Evolutionary conservation across 2,329 filamentous ascomycete species (phyloP).

Genomic region (Sarocladium oryzae): DNA sequence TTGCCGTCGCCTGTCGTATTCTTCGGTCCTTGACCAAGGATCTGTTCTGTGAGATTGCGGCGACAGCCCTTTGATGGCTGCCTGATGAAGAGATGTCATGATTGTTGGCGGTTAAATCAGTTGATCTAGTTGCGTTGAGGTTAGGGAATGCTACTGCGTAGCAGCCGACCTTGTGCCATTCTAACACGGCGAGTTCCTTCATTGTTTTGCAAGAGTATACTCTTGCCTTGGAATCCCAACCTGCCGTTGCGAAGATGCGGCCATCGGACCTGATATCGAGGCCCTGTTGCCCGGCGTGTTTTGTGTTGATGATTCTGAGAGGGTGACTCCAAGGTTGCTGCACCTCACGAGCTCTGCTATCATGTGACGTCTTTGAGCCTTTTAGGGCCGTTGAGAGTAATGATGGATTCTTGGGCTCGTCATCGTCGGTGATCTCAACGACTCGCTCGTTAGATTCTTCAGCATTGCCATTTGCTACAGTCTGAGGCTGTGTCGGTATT

Average conservation of each 20-base stretch:
- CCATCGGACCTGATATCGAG: constrained; percentile 72
- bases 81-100: not conserved
- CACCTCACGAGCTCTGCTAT: not conserved
- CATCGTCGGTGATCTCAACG: constrained; percentile 17
- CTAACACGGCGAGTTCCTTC: constrained; percentile 83
- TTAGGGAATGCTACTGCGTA: constrained; percentile 71
- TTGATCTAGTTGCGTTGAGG: constrained; percentile 19
- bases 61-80: constrained; percentile 16
- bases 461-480: not conserved
- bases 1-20: constrained; percentile 55
- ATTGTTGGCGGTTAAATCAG: not conserved
- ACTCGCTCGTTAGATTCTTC: constrained; percentile 14
- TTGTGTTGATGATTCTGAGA: constrained; percentile 63
- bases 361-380: constrained; percentile 11
- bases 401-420: constrained; percentile 12
- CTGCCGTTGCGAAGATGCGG: constrained; percentile 79
- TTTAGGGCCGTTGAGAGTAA: constrained; percentile 19
- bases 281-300: constrained; percentile 84
- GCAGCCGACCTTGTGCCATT: constrained; percentile 88
- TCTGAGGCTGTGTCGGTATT: constrained; percentile 36
- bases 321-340: constrained; percentile 37
- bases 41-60: constrained; percentile 12
- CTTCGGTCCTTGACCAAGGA: constrained; percentile 55
- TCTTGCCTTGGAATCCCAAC: constrained; percentile 79
- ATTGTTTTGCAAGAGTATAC: constrained; percentile 77